Base-by-base conservation (phyloP, 1,284 basidiomycete species). In the Cutaneotrichosporon cutaneum region DNA sequence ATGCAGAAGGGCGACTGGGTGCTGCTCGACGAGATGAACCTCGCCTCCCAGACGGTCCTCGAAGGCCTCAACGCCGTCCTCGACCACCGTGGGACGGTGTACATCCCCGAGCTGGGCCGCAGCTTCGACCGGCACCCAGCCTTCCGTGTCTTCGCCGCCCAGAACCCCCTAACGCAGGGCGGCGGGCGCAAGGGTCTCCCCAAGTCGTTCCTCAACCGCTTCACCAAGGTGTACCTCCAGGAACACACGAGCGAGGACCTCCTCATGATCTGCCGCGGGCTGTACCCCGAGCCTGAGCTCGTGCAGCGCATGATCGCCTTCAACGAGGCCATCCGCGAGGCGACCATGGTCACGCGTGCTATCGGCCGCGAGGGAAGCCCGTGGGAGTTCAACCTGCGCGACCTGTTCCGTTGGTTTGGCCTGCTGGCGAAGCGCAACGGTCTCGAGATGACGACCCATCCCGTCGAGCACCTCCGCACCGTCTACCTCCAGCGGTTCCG, bases 301-400 rank as follows among this genome's bases (percentile, higher is more conserved):
- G 81, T 97, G 24, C 82, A 83, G 53, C 81, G 81, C 47, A 97
- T 99, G 92, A 92, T 99, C 62, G 70, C 82, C 0, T 98, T 90
- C 83, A 98, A 94, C 75, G 81, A 84, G 63, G 80, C 81, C 10
- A 82, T 99, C 56, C 87, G 89, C 62, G 82, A 88, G 22, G 87
- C 88, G 68, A 86, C 90, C 4, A 86, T 87, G 69, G 76, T 86
- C 32, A 85, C 85, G 60, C 85, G 86, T 32, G 71, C 83, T 1
- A 93, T 98, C 72, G 94, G 87, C 6, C 84, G 87, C 51, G 87
- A 90, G 64, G 96, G 96, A 10, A 85, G 87, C 56, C 96, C 96
- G 1, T 99, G 96, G 96, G 96, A 99, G 75, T 98, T 99, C 83
- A 99, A 99, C 75, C 82, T 99, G 57, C 90, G 96, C 42, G 96